phyloP scores from a whole-genome alignment of 2,329 filamentous ascomycete genomes.

The Ascochyta pisi region DNA sequence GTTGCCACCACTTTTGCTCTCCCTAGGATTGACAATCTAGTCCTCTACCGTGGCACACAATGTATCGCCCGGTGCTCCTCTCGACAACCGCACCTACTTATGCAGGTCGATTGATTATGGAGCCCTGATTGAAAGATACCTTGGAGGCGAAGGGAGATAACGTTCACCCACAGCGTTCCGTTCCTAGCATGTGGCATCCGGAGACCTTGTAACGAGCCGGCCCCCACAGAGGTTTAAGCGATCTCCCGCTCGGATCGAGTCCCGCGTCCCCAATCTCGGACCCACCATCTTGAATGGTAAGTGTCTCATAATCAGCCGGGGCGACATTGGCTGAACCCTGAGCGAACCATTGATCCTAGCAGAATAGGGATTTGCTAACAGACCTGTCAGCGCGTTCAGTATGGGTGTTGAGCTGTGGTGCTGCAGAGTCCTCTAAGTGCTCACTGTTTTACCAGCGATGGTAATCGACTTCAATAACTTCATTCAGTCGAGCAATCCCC shows the following conservation, averaged over 20 bases:
- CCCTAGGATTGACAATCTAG: background rate
- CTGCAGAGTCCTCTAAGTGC: background rate
- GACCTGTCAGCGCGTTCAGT: background rate
- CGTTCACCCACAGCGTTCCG: constrained; percentile 8
- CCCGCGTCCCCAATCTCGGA: constrained; percentile 19
- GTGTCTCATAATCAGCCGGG: constrained; percentile 14
- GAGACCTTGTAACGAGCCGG: constrained; percentile 7
- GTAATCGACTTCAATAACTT: background rate
- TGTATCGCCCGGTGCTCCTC: background rate
- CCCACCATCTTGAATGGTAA: constrained; percentile 14
- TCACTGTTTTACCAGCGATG: background rate
- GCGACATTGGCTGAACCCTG: constrained; percentile 7
- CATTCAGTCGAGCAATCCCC: background rate
- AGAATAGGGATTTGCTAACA: background rate
- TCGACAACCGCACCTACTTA: background rate
- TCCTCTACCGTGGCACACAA: background rate
- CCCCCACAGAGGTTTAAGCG: constrained; percentile 13
- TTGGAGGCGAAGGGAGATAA: background rate
- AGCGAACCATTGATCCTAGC: constrained; percentile 2
- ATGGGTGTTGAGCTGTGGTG: background rate
- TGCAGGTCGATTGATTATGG: background rate
- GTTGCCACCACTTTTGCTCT: background rate
- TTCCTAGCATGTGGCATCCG: constrained; percentile 3
- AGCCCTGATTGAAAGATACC: background rate
- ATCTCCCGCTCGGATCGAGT: constrained; percentile 25